Conservation (phyloP, 371 early-diverging fungal genomes). For the Rhizopus stolonifer region DNA sequence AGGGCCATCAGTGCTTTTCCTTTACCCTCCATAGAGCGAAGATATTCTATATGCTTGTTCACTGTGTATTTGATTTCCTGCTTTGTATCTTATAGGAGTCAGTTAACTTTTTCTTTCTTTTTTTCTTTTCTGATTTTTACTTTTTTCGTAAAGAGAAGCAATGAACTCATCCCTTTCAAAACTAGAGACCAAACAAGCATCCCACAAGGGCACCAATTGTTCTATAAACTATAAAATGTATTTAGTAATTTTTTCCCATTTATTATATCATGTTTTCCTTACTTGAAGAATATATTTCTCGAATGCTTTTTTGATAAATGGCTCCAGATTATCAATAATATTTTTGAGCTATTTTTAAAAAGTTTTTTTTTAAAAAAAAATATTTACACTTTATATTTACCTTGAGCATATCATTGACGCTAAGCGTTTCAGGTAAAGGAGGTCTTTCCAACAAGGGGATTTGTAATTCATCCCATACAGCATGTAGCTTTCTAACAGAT, state of each 20-base stretch:
- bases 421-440: conserved; percentile 18
- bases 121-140: conserved; percentile 32
- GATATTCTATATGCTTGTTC: conserved; percentile 38
- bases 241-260: background rate
- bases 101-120: conserved; percentile 9
- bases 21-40: conserved; percentile 42
- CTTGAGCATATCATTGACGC: conserved; percentile 17
- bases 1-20: conserved; percentile 43
- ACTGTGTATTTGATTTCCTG: conserved; percentile 26
- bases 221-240: conserved; percentile 31
- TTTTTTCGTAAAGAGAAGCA: conserved; percentile 37
- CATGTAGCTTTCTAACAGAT: conserved; percentile 16
- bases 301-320: conserved; percentile 29
- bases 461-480: conserved; percentile 28
- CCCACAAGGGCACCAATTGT: conserved; percentile 38
- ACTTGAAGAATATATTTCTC: conserved; percentile 43
- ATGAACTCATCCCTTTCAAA: conserved; percentile 47
- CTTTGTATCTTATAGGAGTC: conserved; percentile 26
- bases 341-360: conserved; percentile 27
- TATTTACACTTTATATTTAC: conserved; percentile 7
- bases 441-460: conserved; percentile 20
- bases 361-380: background rate
- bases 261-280: background rate
- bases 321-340: conserved; percentile 32
- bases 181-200: conserved; percentile 47